These are phyloP conservation scores for Ceratobasidium sp. DNA, from an alignment of 1,284 basidiomycete genomes.

Conservation along the genomic window DNA sequence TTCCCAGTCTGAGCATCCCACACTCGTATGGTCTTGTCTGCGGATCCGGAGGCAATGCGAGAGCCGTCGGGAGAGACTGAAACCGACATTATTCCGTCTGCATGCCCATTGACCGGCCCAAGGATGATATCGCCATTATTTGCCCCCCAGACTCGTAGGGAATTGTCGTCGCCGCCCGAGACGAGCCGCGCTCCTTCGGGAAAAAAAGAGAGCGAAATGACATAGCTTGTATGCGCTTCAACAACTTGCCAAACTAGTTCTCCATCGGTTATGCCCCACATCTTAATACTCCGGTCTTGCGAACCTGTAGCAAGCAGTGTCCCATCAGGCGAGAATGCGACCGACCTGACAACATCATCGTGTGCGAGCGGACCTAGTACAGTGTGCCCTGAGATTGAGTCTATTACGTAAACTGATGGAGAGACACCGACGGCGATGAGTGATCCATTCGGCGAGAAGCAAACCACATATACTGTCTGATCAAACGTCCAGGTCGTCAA, in stretches of 20 bases:
- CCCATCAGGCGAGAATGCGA: background rate
- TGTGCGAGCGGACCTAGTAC: background rate
- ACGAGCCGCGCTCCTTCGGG: background rate
- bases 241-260: background rate
- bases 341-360: background rate
- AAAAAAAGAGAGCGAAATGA: background rate
- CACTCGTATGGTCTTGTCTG: background rate
- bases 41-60: background rate
- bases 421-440: background rate
- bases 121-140: background rate
- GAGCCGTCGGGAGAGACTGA: background rate
- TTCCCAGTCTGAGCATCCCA: background rate
- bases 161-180: background rate
- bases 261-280: background rate
- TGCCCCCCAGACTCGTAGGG: background rate
- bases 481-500: background rate
- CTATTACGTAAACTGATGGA: background rate
- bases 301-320: background rate
- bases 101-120: background rate
- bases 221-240: background rate
- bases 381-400: too few species aligned
- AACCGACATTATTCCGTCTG: background rate
- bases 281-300: background rate
- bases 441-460: background rate
- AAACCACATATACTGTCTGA: background rate